phyloP scores from a whole-genome alignment of 192 early-diverging fungal species.

The Mortierella antarctica region DNA sequence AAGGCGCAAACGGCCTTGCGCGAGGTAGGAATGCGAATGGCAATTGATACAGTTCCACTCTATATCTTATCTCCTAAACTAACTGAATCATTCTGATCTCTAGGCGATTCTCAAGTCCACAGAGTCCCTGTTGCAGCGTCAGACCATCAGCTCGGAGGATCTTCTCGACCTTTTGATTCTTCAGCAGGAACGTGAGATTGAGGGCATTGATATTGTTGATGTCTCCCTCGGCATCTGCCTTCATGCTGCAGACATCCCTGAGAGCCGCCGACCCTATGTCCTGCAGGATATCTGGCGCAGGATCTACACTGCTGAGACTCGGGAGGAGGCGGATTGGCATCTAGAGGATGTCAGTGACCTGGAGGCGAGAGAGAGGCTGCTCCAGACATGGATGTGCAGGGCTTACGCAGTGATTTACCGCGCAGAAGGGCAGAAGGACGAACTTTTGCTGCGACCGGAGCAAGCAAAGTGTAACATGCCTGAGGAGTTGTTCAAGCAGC shows the following conservation, averaged over 20 bases:
- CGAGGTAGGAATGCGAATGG: constrained; percentile 1
- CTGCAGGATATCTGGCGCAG: constrained; percentile 49
- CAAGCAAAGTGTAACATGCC: constrained; percentile 30
- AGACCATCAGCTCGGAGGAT: constrained; percentile 32
- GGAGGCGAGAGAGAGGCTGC: constrained; percentile 28
- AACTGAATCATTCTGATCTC: neutral
- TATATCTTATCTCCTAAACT: neutral
- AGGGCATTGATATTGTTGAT: constrained; percentile 22
- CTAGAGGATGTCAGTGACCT: constrained; percentile 20
- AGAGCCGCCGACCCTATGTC: constrained; percentile 40
- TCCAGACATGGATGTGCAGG: constrained; percentile 33
- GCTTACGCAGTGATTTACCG: constrained; percentile 31
- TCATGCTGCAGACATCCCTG: constrained; percentile 35
- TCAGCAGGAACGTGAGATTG: constrained; percentile 20
- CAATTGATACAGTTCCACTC: neutral
- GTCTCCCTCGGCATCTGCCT: constrained; percentile 33
- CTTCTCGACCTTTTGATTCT: constrained; percentile 37
- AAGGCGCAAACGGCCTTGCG: constrained; percentile 15
- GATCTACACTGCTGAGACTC: constrained; percentile 20
- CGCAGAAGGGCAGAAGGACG: constrained; percentile 33
- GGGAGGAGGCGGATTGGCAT: constrained; percentile 19
- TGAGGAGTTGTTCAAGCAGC: constrained; percentile 28
- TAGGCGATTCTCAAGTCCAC: constrained; percentile 15
- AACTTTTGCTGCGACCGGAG: constrained; percentile 33
- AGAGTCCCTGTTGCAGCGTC: constrained; percentile 17